Base-by-base conservation (phyloP, 2,329 filamentous ascomycete genomes). In the Zymoseptoria passerinii region DNA sequence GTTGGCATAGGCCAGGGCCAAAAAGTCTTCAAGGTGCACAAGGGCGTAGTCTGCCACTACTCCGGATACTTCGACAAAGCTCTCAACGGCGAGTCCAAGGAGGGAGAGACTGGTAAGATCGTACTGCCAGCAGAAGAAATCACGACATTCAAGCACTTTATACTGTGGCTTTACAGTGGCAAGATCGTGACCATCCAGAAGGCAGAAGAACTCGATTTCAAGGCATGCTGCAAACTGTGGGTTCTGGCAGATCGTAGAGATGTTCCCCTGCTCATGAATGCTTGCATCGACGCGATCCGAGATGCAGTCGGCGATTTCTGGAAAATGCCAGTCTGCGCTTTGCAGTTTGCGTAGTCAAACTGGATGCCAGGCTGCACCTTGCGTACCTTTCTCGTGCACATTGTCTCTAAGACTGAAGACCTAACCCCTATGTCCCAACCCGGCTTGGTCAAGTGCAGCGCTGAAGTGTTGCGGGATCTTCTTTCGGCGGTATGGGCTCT, bases 231-330 rank as follows among this genome's bases (percentile, higher is more conserved):
- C n/a, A n/a, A n/a, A n/a, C n/a, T 40, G 2, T 63, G 59, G 57
- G 20, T 56, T 0, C 54, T 63, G 7, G 61, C 51, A 0, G 59
- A 63, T n/a, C 40, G 55, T 3, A 57, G 59, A 8, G 18, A 60
- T 6, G 54, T 63, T 10, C 61, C 59, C 3, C 18, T 61, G 8
- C 52, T 63, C 28, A 57, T 61, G 57, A 59, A 61, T 10, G 40
- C 9, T 5, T 58, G 57, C 53, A 35, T 58, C 9, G 35, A 58
- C 13, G 7, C 13, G 23, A 3, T 56, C 4, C 23, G 27, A 7
- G 20, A 56, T 18, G 18, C 8, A 18, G n/a, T 51, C 7, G 20
- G 48, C 8, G 6, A 13, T 4, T 7, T 7, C 1, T 51, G 27
- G 49, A 18, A 35, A 2, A 9, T 55, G 1, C 53, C 53, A 1